Conservation (phyloP, 2,329 filamentous ascomycete genomes). For the Endoconidiophora laricicola region DNA sequence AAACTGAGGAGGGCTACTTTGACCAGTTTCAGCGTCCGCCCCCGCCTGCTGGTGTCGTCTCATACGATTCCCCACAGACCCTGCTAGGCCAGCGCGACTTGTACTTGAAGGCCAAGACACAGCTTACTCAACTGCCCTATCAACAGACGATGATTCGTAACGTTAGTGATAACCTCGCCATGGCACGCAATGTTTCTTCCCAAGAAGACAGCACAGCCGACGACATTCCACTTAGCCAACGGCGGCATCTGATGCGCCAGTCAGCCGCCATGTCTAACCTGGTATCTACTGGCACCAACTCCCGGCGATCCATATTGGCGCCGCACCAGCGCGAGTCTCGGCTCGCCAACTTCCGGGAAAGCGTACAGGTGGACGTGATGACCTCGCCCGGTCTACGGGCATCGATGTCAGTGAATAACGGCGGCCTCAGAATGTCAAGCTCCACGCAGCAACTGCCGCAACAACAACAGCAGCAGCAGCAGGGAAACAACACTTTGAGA, state of each 20-base stretch:
- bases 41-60: slow-evolving; percentile 27
- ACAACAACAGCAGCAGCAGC: neutral
- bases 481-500: neutral
- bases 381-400: slow-evolving; percentile 12
- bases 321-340: slow-evolving; percentile 35
- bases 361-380: slow-evolving; percentile 45
- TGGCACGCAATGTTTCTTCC: neutral
- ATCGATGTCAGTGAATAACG: neutral
- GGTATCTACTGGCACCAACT: slow-evolving; percentile 37
- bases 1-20: neutral
- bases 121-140: slow-evolving; percentile 19
- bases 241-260: slow-evolving; percentile 43
- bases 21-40: slow-evolving; percentile 5
- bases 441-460: neutral
- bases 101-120: slow-evolving; percentile 35
- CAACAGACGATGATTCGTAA: slow-evolving; percentile 10
- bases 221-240: slow-evolving; percentile 55
- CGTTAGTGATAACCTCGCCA: neutral
- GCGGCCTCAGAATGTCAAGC: neutral
- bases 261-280: slow-evolving; percentile 24
- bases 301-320: slow-evolving; percentile 27
- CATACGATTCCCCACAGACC: slow-evolving; percentile 36
- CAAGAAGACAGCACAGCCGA: slow-evolving; percentile 26
- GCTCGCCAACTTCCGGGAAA: slow-evolving; percentile 51
- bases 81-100: slow-evolving; percentile 39